Percentiles rank a stretch among this genome's conserved stretches.
Evolutionary conservation across 2,329 filamentous ascomycete species (phyloP).

Genomic region (Didymellaceae sp.): DNA sequence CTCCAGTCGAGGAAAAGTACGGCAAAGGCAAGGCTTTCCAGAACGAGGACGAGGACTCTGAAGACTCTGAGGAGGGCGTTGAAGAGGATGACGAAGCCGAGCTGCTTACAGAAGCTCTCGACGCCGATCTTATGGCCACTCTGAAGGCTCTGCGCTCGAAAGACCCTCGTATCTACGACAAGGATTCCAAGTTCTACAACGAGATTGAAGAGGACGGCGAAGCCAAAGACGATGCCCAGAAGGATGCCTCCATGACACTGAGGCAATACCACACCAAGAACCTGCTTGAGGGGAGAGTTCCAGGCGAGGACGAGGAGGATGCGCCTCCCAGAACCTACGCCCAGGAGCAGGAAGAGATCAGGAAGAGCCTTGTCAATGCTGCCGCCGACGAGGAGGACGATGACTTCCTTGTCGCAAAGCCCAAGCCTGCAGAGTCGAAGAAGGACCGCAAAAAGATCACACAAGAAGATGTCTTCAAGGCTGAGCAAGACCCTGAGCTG

Average conservation of each 20-base stretch:
- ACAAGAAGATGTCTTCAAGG: constrained; percentile 67
- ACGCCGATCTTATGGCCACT: constrained; percentile 85
- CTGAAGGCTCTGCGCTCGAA: constrained; percentile 87
- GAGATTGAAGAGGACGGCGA: constrained; percentile 62
- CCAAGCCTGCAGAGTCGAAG: constrained; percentile 48
- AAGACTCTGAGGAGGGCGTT: constrained; percentile 63
- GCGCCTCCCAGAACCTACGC: constrained; percentile 72
- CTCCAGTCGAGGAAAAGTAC: constrained; percentile 86
- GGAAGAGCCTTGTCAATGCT: constrained; percentile 75
- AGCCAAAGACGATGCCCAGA: constrained; percentile 57
- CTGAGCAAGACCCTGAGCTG: constrained; percentile 87
- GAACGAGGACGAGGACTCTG: constrained; percentile 59
- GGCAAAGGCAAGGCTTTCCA: constrained; percentile 55
- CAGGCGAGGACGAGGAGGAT: constrained; percentile 64
- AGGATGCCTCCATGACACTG: constrained; percentile 84
- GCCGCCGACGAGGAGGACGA: constrained; percentile 65
- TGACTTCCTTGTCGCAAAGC: constrained; percentile 77
- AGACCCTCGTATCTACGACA: constrained; percentile 90
- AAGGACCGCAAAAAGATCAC: constrained; percentile 49
- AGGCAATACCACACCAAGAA: constrained; percentile 93
- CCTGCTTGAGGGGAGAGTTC: constrained; percentile 73
- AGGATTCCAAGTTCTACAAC: constrained; percentile 77
- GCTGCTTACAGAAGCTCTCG: constrained; percentile 82
- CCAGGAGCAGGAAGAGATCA: constrained; percentile 86
- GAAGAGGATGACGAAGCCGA: constrained; percentile 91